Percentiles rank a stretch among this genome's conserved stretches.
These are phyloP conservation scores for Letharia lupina DNA, from an alignment of 495 filamentous ascomycete genomes.

Conservation along the genomic window DNA sequence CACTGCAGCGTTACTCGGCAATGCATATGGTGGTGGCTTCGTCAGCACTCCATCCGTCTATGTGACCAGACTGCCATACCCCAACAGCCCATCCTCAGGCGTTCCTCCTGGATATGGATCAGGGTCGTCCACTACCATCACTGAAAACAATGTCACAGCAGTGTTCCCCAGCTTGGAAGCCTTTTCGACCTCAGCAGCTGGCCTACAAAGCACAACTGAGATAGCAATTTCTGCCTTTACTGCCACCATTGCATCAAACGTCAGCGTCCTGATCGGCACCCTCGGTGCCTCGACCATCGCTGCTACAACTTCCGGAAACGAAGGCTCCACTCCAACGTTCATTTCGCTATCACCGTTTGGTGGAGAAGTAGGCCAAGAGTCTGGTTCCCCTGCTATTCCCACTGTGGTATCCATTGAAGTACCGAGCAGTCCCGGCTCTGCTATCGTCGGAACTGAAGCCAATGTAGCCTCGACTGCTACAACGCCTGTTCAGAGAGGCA, in stretches of 20 bases:
- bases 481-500: neutral
- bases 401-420: neutral
- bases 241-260: neutral
- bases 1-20: conserved; percentile 24
- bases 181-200: neutral
- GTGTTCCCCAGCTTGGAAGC: neutral
- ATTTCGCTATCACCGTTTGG: conserved; percentile 3
- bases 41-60: conserved; percentile 24
- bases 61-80: conserved; percentile 16
- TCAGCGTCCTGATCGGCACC: neutral
- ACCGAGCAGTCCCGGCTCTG: neutral
- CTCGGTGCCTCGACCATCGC: neutral
- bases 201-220: neutral
- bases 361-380: neutral
- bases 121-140: neutral
- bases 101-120: conserved; percentile 27
- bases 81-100: conserved; percentile 14
- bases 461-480: neutral
- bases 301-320: neutral
- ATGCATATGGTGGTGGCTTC: conserved; percentile 27
- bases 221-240: neutral
- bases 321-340: neutral
- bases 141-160: neutral
- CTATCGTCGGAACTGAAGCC: neutral
- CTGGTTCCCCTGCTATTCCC: neutral